A percentile compares a stretch with the other conserved stretches of the same genome.
Evolutionary conservation across 2,329 filamentous ascomycete species (phyloP).

Genomic region (Cladorrhinum sp.): DNA sequence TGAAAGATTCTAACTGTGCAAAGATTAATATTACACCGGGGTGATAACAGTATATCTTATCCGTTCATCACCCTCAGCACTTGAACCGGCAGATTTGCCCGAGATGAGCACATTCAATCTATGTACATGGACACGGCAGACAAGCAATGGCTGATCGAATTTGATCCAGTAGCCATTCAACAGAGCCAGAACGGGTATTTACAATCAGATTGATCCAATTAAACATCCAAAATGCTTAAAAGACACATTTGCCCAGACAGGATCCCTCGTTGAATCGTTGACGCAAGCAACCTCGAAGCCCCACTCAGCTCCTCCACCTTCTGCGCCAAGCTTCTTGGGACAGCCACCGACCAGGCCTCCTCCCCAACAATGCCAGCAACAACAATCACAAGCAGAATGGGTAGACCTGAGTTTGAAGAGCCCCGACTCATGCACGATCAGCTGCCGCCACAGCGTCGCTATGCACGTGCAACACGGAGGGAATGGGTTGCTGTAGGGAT

Average conservation of each 20-base stretch:
- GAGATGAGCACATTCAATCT: too few relatives aligned
- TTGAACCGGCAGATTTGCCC: too few relatives aligned
- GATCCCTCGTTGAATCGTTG: not conserved
- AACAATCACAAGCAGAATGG: not conserved
- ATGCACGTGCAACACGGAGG: not conserved
- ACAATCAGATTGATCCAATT: not conserved
- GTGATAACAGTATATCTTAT: too few relatives aligned
- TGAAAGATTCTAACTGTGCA: too few relatives aligned
- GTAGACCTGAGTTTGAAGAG: not conserved
- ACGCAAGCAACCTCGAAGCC: not conserved
- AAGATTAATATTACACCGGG: too few relatives aligned
- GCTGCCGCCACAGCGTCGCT: not conserved
- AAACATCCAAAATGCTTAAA: not conserved
- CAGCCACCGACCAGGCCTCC: too few relatives aligned
- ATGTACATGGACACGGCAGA: too few relatives aligned
- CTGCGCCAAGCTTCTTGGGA: not conserved
- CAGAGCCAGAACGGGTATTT: too few relatives aligned
- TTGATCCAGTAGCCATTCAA: too few relatives aligned
- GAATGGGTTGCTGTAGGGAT: not conserved
- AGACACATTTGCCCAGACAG: not conserved
- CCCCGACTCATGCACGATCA: not conserved
- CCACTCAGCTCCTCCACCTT: not conserved
- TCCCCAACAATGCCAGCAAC: not conserved
- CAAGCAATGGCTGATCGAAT: too few relatives aligned
- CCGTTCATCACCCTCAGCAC: too few relatives aligned